These are phyloP conservation scores for Clitoria ternatea DNA, from an alignment of 306 rosid genomes.

Conservation along the genomic window DNA sequence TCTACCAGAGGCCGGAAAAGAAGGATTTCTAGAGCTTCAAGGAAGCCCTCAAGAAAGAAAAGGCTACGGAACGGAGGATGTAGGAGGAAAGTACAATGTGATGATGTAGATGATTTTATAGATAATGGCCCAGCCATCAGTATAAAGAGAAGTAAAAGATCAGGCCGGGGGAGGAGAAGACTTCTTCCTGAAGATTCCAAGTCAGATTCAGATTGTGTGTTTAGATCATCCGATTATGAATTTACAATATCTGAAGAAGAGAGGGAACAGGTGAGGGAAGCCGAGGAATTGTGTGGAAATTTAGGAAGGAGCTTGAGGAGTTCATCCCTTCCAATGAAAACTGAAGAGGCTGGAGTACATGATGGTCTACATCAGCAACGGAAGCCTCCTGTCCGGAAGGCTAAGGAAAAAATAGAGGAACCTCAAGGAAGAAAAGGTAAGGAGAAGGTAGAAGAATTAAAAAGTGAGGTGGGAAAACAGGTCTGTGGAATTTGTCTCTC, in stretches of 20 bases:
- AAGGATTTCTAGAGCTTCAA: slow-evolving; percentile 44
- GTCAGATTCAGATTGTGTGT: slow-evolving; percentile 52
- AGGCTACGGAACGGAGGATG: slow-evolving; percentile 41
- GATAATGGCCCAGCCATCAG: slow-evolving; percentile 30
- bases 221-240: slow-evolving; percentile 60
- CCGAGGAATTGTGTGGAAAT: slow-evolving; percentile 50
- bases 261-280: slow-evolving; percentile 95
- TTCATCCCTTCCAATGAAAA: slow-evolving; percentile 37
- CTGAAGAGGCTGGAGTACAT: slow-evolving; percentile 29
- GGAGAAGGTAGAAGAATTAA: slow-evolving; percentile 73
- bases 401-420: slow-evolving; percentile 90
- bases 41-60: slow-evolving; percentile 57
- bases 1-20: slow-evolving; percentile 41
- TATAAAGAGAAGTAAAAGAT: slow-evolving; percentile 33
- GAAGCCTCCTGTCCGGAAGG: slow-evolving; percentile 63
- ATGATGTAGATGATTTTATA: slow-evolving; percentile 42
- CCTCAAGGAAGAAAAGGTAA: slow-evolving; percentile 54
- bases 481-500: slow-evolving; percentile 92
- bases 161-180: slow-evolving; percentile 41
- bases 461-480: slow-evolving; percentile 64
- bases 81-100: slow-evolving; percentile 35
- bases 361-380: slow-evolving; percentile 35
- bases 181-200: no score
- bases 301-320: slow-evolving; percentile 48
- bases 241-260: slow-evolving; percentile 97